phyloP scores from a whole-genome alignment of 2,329 filamentous ascomycete species.

The Diaporthe vaccinii region DNA sequence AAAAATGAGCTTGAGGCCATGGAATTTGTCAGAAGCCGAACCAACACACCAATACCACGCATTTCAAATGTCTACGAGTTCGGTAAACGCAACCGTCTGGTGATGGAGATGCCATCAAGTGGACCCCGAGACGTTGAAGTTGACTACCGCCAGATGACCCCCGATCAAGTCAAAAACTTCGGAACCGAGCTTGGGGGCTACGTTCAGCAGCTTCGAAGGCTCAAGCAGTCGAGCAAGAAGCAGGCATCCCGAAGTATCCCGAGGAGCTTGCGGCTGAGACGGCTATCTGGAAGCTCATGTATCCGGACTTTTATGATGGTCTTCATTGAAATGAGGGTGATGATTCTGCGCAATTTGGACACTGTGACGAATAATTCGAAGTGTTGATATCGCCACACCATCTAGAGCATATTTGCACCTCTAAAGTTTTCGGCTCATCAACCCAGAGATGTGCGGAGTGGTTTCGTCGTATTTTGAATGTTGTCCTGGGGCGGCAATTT shows the following conservation, averaged over 20 bases:
- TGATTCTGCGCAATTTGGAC: neutral
- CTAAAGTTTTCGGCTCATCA: neutral
- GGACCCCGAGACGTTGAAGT: neutral
- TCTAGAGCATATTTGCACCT: neutral
- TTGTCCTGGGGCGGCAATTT: no score
- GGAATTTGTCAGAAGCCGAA: neutral
- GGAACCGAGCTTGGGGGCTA: conserved; percentile 13
- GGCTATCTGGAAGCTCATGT: conserved; percentile 6
- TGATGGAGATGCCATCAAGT: conserved; percentile 9
- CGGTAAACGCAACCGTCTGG: neutral
- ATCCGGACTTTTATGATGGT: neutral
- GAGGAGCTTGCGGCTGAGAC: conserved; percentile 10
- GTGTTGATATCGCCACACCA: accelerated
- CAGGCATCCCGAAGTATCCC: neutral
- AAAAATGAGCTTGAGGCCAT: conserved; percentile 2
- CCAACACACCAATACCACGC: neutral
- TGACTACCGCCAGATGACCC: neutral
- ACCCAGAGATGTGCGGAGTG: neutral
- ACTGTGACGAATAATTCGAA: accelerated
- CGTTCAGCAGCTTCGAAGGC: neutral
- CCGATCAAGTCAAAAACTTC: neutral
- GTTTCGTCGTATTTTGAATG: no score
- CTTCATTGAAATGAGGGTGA: neutral
- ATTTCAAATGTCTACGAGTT: neutral
- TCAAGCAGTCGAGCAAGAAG: neutral